These are phyloP conservation scores for Heterococcus sp. DNA, from an alignment of 108 stramenopile genomes.

Conservation along the genomic window DNA sequence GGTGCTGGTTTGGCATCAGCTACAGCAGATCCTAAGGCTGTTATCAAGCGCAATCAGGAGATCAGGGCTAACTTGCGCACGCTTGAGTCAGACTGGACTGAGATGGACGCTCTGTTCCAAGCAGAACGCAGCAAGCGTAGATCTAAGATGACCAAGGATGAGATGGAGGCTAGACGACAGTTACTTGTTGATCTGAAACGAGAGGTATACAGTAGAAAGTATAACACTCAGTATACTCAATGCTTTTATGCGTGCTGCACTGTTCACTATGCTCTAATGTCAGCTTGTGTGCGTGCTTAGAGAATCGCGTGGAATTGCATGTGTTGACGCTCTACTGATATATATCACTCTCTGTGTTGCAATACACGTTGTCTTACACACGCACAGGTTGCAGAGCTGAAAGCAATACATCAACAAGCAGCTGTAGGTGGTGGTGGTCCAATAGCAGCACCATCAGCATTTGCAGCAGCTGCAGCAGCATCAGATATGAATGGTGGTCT, in stretches of 20 bases:
- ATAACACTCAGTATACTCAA: too few relatives aligned
- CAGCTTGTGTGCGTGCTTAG: too few relatives aligned
- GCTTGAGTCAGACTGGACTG: slow-evolving; percentile 37
- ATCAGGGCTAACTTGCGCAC: slow-evolving; percentile 19
- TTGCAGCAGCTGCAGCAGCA: too few relatives aligned
- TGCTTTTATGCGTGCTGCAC: too few relatives aligned
- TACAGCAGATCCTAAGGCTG: slow-evolving; percentile 28
- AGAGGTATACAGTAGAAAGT: background rate
- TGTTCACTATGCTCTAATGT: too few relatives aligned
- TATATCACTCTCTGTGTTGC: too few relatives aligned
- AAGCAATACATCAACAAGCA: slow-evolving; percentile 26
- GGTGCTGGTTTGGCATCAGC: background rate
- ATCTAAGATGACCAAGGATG: slow-evolving; percentile 31
- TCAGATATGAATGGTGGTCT: too few relatives aligned
- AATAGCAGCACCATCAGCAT: too few relatives aligned
- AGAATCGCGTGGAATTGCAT: too few relatives aligned
- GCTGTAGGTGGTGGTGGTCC: background rate
- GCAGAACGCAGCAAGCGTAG: slow-evolving; percentile 39
- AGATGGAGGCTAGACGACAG: slow-evolving; percentile 32
- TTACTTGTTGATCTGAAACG: slow-evolving; percentile 34
- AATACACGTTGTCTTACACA: too few relatives aligned
- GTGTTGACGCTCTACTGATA: too few relatives aligned
- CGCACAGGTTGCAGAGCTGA: slow-evolving; percentile 42
- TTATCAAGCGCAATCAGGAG: slow-evolving; percentile 39
- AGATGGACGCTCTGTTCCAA: slow-evolving; percentile 37